A percentile compares a stretch with the other conserved stretches of the same genome.
Evolutionary conservation across 805 yeast species (phyloP).

Genomic region (Teunomyces cretensis): DNA sequence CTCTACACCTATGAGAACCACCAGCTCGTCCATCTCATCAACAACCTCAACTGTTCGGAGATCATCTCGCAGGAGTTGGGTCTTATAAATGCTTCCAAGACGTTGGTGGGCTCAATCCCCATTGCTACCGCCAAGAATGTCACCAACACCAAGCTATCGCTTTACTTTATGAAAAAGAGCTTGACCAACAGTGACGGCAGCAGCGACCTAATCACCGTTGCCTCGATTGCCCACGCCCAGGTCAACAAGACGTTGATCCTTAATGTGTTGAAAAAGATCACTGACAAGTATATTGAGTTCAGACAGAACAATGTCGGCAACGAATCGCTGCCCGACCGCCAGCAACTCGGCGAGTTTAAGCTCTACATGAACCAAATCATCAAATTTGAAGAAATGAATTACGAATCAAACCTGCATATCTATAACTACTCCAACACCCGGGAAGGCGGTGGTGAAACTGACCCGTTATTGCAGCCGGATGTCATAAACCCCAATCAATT

Average conservation of each 20-base stretch:
- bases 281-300: conserved; percentile 49
- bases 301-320: conserved; percentile 14
- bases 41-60: conserved; percentile 53
- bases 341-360: conserved; percentile 50
- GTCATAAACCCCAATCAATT: conserved; percentile 37
- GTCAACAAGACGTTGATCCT: conserved; percentile 47
- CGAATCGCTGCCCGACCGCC: conserved; percentile 9
- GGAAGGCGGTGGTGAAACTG: conserved; percentile 15
- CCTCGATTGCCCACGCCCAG: conserved; percentile 45
- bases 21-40: conserved; percentile 38
- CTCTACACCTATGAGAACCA: conserved; percentile 57
- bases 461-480: conserved; percentile 14
- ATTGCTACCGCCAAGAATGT: conserved; percentile 23
- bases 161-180: conserved; percentile 51
- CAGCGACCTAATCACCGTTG: conserved; percentile 52
- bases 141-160: conserved; percentile 28
- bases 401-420: conserved; percentile 30
- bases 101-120: conserved; percentile 40
- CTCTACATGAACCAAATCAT: conserved; percentile 56
- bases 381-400: conserved; percentile 49
- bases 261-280: conserved; percentile 48
- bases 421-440: conserved; percentile 33
- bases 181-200: conserved; percentile 42
- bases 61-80: conserved; percentile 55
- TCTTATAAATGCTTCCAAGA: conserved; percentile 47